Evolutionary conservation across 2,329 filamentous ascomycete genomes (phyloP).

Genomic region (Chaetomium strumarium): DNA sequence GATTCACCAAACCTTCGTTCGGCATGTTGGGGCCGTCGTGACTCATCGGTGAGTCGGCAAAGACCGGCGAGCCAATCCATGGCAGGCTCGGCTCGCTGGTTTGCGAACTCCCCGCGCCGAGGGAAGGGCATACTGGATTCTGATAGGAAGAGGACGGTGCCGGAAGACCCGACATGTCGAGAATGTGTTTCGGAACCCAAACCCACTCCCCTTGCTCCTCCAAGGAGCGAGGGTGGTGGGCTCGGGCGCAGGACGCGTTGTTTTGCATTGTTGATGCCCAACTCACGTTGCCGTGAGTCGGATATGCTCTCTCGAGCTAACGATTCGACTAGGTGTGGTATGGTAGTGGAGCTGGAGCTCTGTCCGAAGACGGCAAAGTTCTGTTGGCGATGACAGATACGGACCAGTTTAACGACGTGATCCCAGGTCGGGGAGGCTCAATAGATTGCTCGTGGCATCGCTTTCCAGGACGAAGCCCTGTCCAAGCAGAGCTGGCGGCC

Average conservation of each 20-base stretch:
- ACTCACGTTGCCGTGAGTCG: constrained; percentile 7
- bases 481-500: neutral
- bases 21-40: neutral
- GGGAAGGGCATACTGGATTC: constrained; percentile 3
- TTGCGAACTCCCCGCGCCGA: neutral
- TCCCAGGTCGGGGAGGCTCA: constrained; percentile 13
- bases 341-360: neutral
- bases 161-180: neutral
- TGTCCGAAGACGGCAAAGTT: constrained; percentile 3
- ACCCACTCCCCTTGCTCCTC: constrained; percentile 14
- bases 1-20: neutral
- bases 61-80: neutral
- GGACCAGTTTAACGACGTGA: constrained; percentile 20
- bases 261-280: constrained; percentile 5
- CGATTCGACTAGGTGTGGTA: neutral
- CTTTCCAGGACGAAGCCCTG: neutral
- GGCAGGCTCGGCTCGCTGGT: neutral
- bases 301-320: constrained; percentile 3
- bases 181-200: neutral
- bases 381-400: neutral
- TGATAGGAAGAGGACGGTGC: neutral
- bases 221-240: neutral
- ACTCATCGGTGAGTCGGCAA: neutral
- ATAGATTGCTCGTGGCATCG: neutral
- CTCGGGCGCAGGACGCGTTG: neutral